phyloP scores from a whole-genome alignment of 2,329 filamentous ascomycete genomes.

The Trichothecium sympodiale region DNA sequence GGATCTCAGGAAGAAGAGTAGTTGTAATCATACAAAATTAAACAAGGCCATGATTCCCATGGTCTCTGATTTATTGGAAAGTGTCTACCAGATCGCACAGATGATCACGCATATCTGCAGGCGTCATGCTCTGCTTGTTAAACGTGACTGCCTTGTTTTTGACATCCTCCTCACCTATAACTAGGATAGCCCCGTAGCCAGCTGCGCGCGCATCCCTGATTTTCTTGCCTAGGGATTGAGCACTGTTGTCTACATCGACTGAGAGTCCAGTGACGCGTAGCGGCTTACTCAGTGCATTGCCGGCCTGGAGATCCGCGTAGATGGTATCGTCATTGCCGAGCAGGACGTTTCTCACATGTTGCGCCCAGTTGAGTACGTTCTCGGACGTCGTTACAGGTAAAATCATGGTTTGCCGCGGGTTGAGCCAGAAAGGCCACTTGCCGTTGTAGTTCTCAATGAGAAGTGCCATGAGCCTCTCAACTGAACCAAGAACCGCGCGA shows the following conservation, averaged over 20 bases:
- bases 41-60: too few species aligned
- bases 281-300: conserved; percentile 26
- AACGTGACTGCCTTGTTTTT: conserved; percentile 41
- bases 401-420: conserved; percentile 65
- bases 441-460: conserved; percentile 75
- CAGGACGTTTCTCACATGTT: conserved; percentile 35
- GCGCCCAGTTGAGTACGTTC: conserved; percentile 39
- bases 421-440: conserved; percentile 81
- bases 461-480: conserved; percentile 76
- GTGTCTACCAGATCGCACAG: conserved; percentile 34
- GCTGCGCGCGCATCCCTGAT: conserved; percentile 59
- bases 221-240: conserved; percentile 55
- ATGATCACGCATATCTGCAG: conserved; percentile 30
- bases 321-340: conserved; percentile 28
- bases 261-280: conserved; percentile 48
- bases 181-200: conserved; percentile 63
- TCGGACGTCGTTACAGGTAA: conserved; percentile 57
- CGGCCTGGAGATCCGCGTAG: conserved; percentile 20
- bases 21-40: too few species aligned
- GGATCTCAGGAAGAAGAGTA: too few species aligned
- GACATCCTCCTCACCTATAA: conserved; percentile 58
- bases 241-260: conserved; percentile 59
- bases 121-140: conserved; percentile 29
- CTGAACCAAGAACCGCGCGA: conserved; percentile 71
- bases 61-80: conserved; percentile 27